A percentile compares a stretch with the other conserved stretches of the same genome.
These are phyloP conservation scores for Lactarius hatsudake DNA, from an alignment of 768 basidiomycete species.

Conservation along the genomic window DNA sequence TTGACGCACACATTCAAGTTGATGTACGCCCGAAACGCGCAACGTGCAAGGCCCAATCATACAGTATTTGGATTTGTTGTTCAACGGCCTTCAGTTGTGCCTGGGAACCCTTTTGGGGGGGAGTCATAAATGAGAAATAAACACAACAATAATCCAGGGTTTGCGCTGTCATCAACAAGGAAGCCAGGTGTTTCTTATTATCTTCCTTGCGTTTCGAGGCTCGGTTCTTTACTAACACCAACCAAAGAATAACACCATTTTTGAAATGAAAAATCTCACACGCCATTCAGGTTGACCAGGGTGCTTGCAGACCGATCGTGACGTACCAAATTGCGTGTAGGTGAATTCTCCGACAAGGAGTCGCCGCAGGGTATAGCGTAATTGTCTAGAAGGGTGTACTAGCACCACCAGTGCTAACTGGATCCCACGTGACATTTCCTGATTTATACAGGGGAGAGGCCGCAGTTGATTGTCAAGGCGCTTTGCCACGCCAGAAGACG, in stretches of 20 bases:
- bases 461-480: slow-evolving; percentile 1
- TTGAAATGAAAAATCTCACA: neutral
- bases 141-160: neutral
- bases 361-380: slow-evolving; percentile 7
- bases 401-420: neutral
- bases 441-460: neutral
- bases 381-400: neutral
- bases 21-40: slow-evolving; percentile 5
- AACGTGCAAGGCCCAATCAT: neutral
- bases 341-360: neutral
- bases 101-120: neutral
- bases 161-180: neutral
- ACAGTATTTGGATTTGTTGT: slow-evolving; percentile 6
- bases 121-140: neutral
- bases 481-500: neutral
- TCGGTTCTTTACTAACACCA: neutral
- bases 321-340: slow-evolving; percentile 13
- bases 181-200: neutral
- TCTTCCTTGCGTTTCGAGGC: neutral
- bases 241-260: neutral
- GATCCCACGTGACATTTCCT: slow-evolving; percentile 19
- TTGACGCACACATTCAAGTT: neutral
- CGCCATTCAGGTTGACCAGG: neutral
- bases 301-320: slow-evolving; percentile 11
- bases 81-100: slow-evolving; percentile 4